phyloP scores from a whole-genome alignment of 2,329 filamentous ascomycete species.

The Fusarium sp. region DNA sequence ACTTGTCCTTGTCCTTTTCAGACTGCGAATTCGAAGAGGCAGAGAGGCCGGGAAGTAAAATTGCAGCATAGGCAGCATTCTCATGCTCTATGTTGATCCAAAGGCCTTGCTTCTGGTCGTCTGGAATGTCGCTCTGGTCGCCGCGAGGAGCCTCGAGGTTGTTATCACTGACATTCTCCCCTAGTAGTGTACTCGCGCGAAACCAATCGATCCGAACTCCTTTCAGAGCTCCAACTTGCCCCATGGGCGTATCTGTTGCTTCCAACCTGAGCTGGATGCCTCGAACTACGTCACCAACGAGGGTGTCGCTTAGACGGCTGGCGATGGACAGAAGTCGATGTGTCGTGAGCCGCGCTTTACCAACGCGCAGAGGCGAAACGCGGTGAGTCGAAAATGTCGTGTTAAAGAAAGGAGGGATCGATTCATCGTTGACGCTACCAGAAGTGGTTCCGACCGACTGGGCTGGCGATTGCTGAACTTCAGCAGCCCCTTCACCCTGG shows the following conservation, averaged over 20 bases:
- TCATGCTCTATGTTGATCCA: conserved; percentile 69
- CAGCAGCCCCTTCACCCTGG: conserved; percentile 32
- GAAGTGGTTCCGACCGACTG: conserved; percentile 31
- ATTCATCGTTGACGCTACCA: conserved; percentile 29
- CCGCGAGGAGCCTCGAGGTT: conserved; percentile 25
- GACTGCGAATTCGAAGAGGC: neutral
- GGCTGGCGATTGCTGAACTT: conserved; percentile 37
- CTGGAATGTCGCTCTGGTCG: conserved; percentile 39
- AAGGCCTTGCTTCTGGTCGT: conserved; percentile 51
- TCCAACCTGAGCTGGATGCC: conserved; percentile 69
- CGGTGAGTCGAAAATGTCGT: conserved; percentile 72
- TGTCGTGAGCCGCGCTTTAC: conserved; percentile 56
- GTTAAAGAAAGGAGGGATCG: conserved; percentile 66
- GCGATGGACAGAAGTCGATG: conserved; percentile 61
- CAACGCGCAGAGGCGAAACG: conserved; percentile 68
- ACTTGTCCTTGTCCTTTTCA: conserved; percentile 48
- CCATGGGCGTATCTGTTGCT: conserved; percentile 57
- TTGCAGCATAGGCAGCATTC: conserved; percentile 64
- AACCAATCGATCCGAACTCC: conserved; percentile 66
- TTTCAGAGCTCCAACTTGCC: conserved; percentile 61
- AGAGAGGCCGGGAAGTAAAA: conserved; percentile 62
- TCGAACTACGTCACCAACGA: conserved; percentile 73
- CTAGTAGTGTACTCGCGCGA: conserved; percentile 51
- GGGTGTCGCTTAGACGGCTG: conserved; percentile 65
- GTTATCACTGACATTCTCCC: conserved; percentile 46